A percentile compares a stretch with the other conserved stretches of the same genome.
Evolutionary conservation across 129 eudicot species (phyloP).

Genomic region (Pulicaria dysenterica): DNA sequence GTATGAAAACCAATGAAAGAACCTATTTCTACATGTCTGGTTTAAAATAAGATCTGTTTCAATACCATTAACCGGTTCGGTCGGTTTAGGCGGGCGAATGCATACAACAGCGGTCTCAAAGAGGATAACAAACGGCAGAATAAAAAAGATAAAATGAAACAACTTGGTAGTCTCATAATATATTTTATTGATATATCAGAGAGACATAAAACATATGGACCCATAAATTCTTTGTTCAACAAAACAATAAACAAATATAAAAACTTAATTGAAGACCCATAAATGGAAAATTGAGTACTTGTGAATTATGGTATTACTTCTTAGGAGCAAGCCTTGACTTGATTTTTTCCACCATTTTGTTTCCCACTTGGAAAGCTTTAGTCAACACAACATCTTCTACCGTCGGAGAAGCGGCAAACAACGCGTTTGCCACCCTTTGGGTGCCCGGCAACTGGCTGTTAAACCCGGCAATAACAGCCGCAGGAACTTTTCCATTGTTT

Average conservation of each 20-base stretch:
- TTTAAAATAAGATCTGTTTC: no score
- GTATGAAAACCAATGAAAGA: no score
- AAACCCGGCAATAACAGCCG: slow-evolving; percentile 58
- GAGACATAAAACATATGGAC: neutral
- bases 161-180: no score
- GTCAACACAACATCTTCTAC: slow-evolving; percentile 74
- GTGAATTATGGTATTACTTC: neutral
- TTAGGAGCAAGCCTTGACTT: slow-evolving; percentile 76
- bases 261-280: slow-evolving; percentile 5
- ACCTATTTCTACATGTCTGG: no score
- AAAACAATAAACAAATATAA: neutral
- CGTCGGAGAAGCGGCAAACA: slow-evolving; percentile 63
- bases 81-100: no score
- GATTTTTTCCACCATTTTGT: slow-evolving; percentile 60
- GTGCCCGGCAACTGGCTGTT: slow-evolving; percentile 89
- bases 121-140: no score
- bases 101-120: no score
- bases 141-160: no score
- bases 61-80: no score
- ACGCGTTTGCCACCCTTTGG: slow-evolving; percentile 61
- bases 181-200: no score
- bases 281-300: neutral
- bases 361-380: slow-evolving; percentile 64
- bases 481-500: slow-evolving; percentile 56
- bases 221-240: neutral